A percentile compares a stretch with the other conserved stretches of the same genome.
Evolutionary conservation across 495 filamentous ascomycete genomes (phyloP).

Genomic region (Neurospora sp.): DNA sequence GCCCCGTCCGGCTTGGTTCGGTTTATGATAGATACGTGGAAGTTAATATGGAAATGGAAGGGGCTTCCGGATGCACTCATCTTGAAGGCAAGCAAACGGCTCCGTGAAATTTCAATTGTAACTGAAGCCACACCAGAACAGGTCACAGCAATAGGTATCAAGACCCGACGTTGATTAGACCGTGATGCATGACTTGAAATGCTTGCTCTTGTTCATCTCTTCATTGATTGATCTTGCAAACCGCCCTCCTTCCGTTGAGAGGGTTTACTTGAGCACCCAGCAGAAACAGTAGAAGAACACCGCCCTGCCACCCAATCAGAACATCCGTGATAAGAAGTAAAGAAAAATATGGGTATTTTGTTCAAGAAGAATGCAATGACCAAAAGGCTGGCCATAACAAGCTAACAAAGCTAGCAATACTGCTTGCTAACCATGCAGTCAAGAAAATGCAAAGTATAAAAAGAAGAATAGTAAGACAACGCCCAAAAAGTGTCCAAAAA

Average conservation of each 20-base stretch:
- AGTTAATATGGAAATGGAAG: too few species aligned
- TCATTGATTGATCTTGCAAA: background rate
- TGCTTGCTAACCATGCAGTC: background rate
- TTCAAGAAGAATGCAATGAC: background rate
- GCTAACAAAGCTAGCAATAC: background rate
- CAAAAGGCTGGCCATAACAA: background rate
- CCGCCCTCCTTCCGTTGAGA: background rate
- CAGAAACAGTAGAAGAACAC: background rate
- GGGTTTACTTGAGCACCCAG: background rate
- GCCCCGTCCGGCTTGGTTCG: too few species aligned
- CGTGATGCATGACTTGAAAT: background rate
- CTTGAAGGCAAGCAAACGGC: too few species aligned
- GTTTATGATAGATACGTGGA: too few species aligned
- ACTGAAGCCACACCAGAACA: background rate
- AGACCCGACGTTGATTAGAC: background rate
- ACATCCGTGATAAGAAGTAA: background rate
- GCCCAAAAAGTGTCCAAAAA: background rate
- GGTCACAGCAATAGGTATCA: background rate
- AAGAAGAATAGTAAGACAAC: background rate
- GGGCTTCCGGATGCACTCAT: too few species aligned
- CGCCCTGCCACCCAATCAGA: background rate
- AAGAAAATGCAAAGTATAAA: background rate
- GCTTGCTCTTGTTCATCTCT: background rate
- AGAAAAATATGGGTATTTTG: background rate
- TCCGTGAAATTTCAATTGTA: background rate